Evolutionary conservation across 2,329 filamentous ascomycete species (phyloP).

Genomic region (Bipolaris gigantea): DNA sequence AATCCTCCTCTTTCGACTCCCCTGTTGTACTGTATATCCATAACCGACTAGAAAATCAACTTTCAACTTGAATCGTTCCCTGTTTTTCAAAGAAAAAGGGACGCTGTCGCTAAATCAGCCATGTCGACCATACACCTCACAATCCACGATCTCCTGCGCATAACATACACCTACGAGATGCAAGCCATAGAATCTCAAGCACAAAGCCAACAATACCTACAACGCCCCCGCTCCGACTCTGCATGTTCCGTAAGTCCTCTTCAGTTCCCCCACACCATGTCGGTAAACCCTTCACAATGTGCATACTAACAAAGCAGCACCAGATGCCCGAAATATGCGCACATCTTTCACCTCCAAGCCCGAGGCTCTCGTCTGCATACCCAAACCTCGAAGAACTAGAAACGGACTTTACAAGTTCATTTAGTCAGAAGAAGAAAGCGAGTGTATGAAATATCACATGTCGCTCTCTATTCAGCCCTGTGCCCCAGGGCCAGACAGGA

Average conservation of each 20-base stretch:
- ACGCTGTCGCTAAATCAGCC: not conserved
- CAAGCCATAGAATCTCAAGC: slow-evolving; percentile 25
- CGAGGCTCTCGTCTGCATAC: slow-evolving; percentile 12
- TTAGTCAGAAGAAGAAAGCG: slow-evolving; percentile 16
- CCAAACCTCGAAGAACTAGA: slow-evolving; percentile 19
- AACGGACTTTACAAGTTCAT: slow-evolving; percentile 36
- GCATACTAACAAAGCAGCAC: not conserved
- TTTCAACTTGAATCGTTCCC: too few species aligned
- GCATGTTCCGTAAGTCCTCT: slow-evolving; percentile 29
- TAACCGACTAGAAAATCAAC: not conserved
- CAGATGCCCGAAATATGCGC: slow-evolving; percentile 34
- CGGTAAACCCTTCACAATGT: not conserved
- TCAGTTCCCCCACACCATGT: not conserved
- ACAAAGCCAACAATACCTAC: not conserved
- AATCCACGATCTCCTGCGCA: slow-evolving; percentile 39
- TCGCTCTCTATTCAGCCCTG: not conserved
- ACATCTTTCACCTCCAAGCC: slow-evolving; percentile 16
- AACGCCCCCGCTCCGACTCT: slow-evolving; percentile 22
- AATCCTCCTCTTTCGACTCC: not conserved
- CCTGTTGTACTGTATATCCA: not conserved
- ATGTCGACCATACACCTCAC: slow-evolving; percentile 41
- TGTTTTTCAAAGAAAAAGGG: not conserved
- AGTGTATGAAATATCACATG: not conserved
- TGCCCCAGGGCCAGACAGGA: not conserved
- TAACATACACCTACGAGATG: slow-evolving; percentile 41